These are phyloP conservation scores for Trichophyton mentagrophytes DNA, from an alignment of 2,329 filamentous ascomycete genomes.

Conservation along the genomic window DNA sequence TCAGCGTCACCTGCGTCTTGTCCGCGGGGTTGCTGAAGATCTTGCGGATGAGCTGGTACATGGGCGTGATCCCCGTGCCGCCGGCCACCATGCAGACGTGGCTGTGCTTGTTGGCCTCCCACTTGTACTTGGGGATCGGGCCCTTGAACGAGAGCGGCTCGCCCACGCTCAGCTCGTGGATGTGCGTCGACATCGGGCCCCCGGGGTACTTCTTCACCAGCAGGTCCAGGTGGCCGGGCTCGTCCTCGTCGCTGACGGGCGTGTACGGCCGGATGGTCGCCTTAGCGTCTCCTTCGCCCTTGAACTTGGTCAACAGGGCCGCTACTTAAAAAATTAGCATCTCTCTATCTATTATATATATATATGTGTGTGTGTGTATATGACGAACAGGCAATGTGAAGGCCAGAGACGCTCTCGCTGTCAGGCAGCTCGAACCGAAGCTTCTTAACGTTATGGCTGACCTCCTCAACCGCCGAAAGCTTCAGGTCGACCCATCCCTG, in stretches of 20 bases:
- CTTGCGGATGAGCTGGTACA: constrained; percentile 84
- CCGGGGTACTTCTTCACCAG: constrained; percentile 83
- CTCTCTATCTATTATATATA: constrained; percentile 1
- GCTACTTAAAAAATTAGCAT: constrained; percentile 27
- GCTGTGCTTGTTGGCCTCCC: constrained; percentile 81
- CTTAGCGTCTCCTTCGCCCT: constrained; percentile 72
- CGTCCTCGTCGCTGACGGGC: constrained; percentile 73
- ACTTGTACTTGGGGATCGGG: constrained; percentile 84
- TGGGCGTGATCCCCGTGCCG: constrained; percentile 91
- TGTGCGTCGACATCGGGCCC: constrained; percentile 81
- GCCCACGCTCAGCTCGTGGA: constrained; percentile 70
- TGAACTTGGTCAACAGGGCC: constrained; percentile 83
- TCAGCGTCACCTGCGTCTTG: constrained; percentile 92
- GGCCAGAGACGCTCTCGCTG: constrained; percentile 68
- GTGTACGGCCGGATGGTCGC: constrained; percentile 85
- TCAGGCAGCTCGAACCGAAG: constrained; percentile 80
- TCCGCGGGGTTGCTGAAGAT: constrained; percentile 96
- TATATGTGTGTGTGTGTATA: background rate
- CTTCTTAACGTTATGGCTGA: constrained; percentile 94
- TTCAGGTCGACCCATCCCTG: constrained; percentile 78
- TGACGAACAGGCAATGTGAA: constrained; percentile 58
- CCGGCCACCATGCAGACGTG: constrained; percentile 64
- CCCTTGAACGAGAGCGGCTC: constrained; percentile 87
- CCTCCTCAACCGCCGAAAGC: constrained; percentile 60
- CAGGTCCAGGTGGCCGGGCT: constrained; percentile 71